Evolutionary conservation across 345 rosid genomes (phyloP).

Genomic region (Hypericum perforatum): DNA sequence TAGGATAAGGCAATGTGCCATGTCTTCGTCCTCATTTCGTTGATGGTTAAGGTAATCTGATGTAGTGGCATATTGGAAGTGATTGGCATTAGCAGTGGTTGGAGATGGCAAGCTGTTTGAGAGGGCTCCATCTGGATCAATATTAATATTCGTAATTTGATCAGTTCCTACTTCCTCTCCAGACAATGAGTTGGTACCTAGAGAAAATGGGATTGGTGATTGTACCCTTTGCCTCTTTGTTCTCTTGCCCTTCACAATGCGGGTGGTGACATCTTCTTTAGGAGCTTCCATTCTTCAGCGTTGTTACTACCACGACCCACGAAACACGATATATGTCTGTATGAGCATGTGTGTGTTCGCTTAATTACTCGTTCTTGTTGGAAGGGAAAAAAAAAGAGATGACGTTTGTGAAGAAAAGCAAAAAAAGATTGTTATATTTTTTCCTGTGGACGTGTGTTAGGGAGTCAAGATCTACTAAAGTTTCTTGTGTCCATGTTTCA

Average conservation of each 20-base stretch:
- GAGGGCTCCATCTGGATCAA: slow-evolving; percentile 10
- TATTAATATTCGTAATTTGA: background rate
- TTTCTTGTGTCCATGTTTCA: no score
- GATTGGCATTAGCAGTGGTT: slow-evolving; percentile 21
- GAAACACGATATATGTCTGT: background rate
- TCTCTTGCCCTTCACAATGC: slow-evolving; percentile 60
- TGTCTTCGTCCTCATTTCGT: slow-evolving; percentile 64
- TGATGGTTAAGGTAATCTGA: no score
- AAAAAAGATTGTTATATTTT: no score
- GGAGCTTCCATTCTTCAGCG: background rate
- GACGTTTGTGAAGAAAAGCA: no score
- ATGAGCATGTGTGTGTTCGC: no score
- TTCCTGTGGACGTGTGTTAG: no score
- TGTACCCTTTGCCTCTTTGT: slow-evolving; percentile 65
- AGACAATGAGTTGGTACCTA: slow-evolving; percentile 21
- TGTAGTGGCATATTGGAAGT: slow-evolving; percentile 20
- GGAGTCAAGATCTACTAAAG: no score
- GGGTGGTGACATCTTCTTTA: slow-evolving; percentile 1
- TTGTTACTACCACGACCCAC: background rate
- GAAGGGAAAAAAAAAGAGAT: no score
- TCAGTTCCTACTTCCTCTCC: slow-evolving; percentile 11
- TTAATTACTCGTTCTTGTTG: no score
- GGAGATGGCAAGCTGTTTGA: slow-evolving; percentile 20
- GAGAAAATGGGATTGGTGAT: slow-evolving; percentile 44
- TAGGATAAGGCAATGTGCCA: slow-evolving; percentile 91